Evolutionary conservation across 768 basidiomycete species (phyloP).

Genomic region (Tylopilus vinaceipallidus): DNA sequence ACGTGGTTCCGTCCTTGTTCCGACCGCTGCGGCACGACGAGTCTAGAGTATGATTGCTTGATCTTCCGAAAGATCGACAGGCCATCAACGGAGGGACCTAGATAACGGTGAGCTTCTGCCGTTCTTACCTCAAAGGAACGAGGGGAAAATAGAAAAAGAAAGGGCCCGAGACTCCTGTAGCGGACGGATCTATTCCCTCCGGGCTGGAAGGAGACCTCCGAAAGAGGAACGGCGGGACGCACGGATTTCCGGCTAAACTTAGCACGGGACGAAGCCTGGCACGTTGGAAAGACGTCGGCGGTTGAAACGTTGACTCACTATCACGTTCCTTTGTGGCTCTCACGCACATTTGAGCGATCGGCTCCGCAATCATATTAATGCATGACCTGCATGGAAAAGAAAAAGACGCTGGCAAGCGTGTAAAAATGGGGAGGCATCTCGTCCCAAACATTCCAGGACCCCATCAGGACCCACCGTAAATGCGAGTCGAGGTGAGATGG

Average conservation of each 20-base stretch:
- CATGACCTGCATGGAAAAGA: not conserved
- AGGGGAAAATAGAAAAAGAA: not conserved
- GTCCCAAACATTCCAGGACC: not conserved
- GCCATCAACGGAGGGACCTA: not conserved
- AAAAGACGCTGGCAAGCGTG: not conserved
- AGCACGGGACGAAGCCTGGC: not conserved
- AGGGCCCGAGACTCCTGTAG: not conserved
- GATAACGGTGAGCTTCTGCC: not conserved
- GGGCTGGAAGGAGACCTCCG: not conserved
- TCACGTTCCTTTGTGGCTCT: not conserved
- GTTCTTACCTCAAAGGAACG: not conserved
- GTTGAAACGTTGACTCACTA: slow-evolving; percentile 4
- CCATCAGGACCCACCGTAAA: too few species aligned
- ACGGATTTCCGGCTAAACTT: slow-evolving; percentile 1
- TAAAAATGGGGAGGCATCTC: not conserved
- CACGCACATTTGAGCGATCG: not conserved
- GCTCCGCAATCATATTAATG: not conserved
- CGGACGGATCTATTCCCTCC: slow-evolving; percentile 3
- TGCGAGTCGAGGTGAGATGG: not conserved
- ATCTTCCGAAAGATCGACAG: slow-evolving; percentile 8
- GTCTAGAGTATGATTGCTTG: not conserved
- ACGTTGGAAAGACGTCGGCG: not conserved
- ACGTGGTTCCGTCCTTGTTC: not conserved
- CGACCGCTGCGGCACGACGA: not conserved
- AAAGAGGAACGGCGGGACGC: slow-evolving; percentile 5